Base-by-base conservation (phyloP, 2,329 filamentous ascomycete genomes). In the Penicillium digitatum region DNA sequence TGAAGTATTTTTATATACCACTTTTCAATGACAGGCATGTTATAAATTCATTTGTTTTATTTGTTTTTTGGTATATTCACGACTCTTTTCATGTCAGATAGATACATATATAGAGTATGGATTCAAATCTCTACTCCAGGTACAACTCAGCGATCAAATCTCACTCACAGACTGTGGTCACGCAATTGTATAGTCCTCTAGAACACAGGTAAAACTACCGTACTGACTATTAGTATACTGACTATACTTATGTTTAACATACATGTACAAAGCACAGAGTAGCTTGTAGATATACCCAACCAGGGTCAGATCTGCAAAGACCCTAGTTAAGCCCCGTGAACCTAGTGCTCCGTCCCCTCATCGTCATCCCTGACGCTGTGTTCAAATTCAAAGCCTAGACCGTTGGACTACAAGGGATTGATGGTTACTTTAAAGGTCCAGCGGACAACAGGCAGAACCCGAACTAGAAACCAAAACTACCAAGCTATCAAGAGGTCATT, bases 281-380 rank as follows among this genome's bases (percentile, higher is more conserved):
- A 45, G 29, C 16, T 27, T 10, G 18, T 27, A 20, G 18, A 45
- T 45, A 45, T 32, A 18, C 26, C 47, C 18, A 49, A 32, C 31
- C 37, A 11, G 26, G 45, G 37, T 27, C 16, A 14, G 52, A 54
- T 54, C 52, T 49, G 45, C 52, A 22, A 22, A 42, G 38, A 43
- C 52, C 45, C 50, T 32, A 40, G 14, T 46, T 14, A 20, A 49
- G 26, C 34, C 48, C 48, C 32, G 24, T 34, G n/a, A 37, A 45
- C 24, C 20, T 49, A 54, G 52, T 54, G 52, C 38, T 54, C 38
- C 50, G 46, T 48, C 52, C 52, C 35, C 52, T 40, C 44, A 34
- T 40, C 29, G 16, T 52, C 49, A 45, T 51, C 42, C 18, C 42
- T 44, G 9, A 20, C 35, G 20, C n/a, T n/a, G 37, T 34, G 38